These are phyloP conservation scores for Amylostereum areolatum DNA, from an alignment of 1,284 basidiomycete genomes.

Conservation along the genomic window DNA sequence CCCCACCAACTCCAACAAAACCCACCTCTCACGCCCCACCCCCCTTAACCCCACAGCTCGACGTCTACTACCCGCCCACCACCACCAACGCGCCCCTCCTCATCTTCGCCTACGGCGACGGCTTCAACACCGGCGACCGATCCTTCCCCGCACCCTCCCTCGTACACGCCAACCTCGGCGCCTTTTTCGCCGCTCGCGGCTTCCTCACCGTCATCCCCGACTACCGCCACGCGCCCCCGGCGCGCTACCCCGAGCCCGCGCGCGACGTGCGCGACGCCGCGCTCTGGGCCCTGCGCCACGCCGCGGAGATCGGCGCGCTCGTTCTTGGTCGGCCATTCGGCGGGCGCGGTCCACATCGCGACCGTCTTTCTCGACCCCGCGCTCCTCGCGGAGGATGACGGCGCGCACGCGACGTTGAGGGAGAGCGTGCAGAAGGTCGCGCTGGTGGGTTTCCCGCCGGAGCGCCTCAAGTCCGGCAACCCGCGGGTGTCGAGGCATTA, in stretches of 20 bases:
- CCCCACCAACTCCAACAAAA: no score
- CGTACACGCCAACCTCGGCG: conserved; percentile 9
- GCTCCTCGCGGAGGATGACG: background rate
- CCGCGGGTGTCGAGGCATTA: conserved; percentile 12
- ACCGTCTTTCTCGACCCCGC: background rate
- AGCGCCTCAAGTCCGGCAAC: background rate
- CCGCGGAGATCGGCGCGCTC: background rate
- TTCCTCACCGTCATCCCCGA: conserved; percentile 11
- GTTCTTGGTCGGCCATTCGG: conserved; percentile 10
- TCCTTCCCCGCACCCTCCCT: conserved; percentile 23
- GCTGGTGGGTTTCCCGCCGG: conserved; percentile 13
- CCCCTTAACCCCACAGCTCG: conserved; percentile 28
- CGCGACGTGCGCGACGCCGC: conserved; percentile 10
- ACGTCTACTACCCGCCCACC: conserved; percentile 50
- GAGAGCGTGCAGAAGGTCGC: background rate
- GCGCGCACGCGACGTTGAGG: background rate
- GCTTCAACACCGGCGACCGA: conserved; percentile 6
- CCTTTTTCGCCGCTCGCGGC: conserved; percentile 11
- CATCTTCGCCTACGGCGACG: conserved; percentile 18
- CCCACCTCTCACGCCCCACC: conserved; percentile 25
- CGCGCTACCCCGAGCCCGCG: conserved; percentile 4
- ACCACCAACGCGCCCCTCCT: conserved; percentile 40
- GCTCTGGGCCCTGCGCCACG: background rate
- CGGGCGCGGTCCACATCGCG: conserved; percentile 7
- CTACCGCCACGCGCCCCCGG: conserved; percentile 8